phyloP scores from a whole-genome alignment of 2,329 filamentous ascomycete genomes.

The Verticillium klebahnii region DNA sequence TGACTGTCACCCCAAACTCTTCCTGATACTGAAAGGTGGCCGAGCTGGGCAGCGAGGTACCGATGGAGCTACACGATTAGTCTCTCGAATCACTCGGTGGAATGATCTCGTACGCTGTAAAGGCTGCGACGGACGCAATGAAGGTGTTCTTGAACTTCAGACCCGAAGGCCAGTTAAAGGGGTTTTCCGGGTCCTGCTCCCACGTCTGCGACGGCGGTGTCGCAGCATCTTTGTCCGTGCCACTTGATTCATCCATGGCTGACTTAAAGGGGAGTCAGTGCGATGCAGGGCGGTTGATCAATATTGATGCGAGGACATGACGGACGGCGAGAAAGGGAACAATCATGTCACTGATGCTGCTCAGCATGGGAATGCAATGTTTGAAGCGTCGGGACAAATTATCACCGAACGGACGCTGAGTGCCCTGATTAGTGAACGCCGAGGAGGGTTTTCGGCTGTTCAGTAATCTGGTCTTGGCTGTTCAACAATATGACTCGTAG shows the following conservation, averaged over 20 bases:
- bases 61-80: conserved; percentile 38
- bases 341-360: not conserved
- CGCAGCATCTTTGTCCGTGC: not conserved
- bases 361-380: too few species aligned
- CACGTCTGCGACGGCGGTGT: not conserved
- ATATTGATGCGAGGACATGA: not conserved
- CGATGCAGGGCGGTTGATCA: too few species aligned
- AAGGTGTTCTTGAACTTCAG: conserved; percentile 23
- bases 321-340: not conserved
- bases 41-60: conserved; percentile 49
- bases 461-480: not conserved
- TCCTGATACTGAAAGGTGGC: conserved; percentile 39
- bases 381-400: not conserved
- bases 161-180: not conserved
- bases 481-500: too few species aligned
- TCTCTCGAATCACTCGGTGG: conserved; percentile 9
- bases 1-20: conserved; percentile 50
- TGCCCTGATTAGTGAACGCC: not conserved
- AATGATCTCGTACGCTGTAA: conserved; percentile 33
- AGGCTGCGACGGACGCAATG: conserved; percentile 31
- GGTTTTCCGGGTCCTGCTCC: not conserved
- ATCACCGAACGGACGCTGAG: not conserved
- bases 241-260: not conserved
- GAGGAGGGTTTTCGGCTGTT: not conserved
- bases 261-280: not conserved